Conservation (phyloP, 2,329 filamentous ascomycete species). For the Ophiostoma australiae region DNA sequence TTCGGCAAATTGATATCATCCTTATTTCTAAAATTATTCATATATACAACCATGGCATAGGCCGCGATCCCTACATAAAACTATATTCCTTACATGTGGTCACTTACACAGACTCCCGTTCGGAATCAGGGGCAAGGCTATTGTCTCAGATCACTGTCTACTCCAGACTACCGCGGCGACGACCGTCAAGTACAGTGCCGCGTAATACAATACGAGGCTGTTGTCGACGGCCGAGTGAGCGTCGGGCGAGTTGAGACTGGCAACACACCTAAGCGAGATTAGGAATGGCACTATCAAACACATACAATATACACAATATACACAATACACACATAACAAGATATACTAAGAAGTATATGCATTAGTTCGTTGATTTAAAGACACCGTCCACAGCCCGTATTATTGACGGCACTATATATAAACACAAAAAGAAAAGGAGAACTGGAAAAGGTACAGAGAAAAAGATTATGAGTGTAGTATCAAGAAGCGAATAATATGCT, state of each 20-base stretch:
- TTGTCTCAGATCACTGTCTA: background rate
- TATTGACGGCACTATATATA: conserved; percentile 10
- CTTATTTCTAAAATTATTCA: too few species aligned
- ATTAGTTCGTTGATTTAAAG: background rate
- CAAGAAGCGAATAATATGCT: background rate
- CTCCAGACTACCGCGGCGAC: background rate
- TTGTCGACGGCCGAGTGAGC: background rate
- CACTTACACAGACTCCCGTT: background rate
- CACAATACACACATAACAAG: background rate
- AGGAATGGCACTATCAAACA: background rate
- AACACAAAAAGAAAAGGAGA: background rate
- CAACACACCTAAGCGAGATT: background rate
- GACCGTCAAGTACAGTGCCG: background rate
- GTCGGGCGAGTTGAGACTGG: background rate
- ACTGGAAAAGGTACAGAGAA: conserved; percentile 2
- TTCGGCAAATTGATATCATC: too few species aligned
- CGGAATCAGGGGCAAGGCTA: background rate
- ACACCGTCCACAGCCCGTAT: conserved; percentile 13
- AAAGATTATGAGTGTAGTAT: conserved; percentile 11
- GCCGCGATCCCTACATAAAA: too few species aligned
- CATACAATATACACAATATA: background rate
- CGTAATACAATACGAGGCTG: background rate
- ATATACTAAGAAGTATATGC: background rate
- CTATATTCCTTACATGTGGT: too few species aligned
- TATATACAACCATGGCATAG: too few species aligned